A percentile compares a stretch with the other conserved stretches of the same genome.
These are phyloP conservation scores for Endotrypanum monterogeii DNA, from an alignment of 208 protist genomes.

Conservation along the genomic window DNA sequence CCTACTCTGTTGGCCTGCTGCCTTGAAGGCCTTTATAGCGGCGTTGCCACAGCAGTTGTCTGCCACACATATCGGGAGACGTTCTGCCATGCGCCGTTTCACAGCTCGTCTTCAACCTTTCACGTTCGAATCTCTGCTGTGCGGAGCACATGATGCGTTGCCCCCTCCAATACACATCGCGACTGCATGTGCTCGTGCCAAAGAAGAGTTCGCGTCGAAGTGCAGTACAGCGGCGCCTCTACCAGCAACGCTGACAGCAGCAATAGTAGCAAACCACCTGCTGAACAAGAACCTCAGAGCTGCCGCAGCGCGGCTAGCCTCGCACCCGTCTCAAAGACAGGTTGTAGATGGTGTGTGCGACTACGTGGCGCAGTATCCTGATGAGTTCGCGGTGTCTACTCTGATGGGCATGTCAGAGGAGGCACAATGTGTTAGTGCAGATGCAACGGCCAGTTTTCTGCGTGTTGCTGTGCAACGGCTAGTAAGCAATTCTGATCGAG, in stretches of 20 bases:
- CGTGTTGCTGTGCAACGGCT: conserved; percentile 24
- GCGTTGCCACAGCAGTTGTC: background rate
- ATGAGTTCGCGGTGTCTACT: conserved; percentile 16
- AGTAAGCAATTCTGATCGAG: background rate
- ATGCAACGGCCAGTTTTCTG: conserved; percentile 35
- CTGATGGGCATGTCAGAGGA: conserved; percentile 40
- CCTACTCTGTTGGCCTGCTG: background rate
- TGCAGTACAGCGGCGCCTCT: conserved; percentile 45
- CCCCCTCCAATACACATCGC: conserved; percentile 12
- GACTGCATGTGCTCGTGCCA: conserved; percentile 7
- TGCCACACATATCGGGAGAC: background rate
- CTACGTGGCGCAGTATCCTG: conserved; percentile 21
- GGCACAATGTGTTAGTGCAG: conserved; percentile 27
- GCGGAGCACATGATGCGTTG: conserved; percentile 27
- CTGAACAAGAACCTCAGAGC: conserved; percentile 33
- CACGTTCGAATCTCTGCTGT: conserved; percentile 67
- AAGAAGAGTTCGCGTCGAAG: conserved; percentile 21
- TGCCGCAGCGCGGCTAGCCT: conserved; percentile 40
- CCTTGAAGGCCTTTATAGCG: background rate
- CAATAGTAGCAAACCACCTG: conserved; percentile 34
- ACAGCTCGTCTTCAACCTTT: conserved; percentile 36
- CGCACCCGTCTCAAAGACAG: conserved; percentile 36
- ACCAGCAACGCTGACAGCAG: conserved; percentile 53
- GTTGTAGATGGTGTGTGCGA: conserved; percentile 25
- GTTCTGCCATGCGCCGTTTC: conserved; percentile 30